These are phyloP conservation scores for Elongisporangium senticosum DNA, from an alignment of 352 stramenopile species.

Conservation along the genomic window DNA sequence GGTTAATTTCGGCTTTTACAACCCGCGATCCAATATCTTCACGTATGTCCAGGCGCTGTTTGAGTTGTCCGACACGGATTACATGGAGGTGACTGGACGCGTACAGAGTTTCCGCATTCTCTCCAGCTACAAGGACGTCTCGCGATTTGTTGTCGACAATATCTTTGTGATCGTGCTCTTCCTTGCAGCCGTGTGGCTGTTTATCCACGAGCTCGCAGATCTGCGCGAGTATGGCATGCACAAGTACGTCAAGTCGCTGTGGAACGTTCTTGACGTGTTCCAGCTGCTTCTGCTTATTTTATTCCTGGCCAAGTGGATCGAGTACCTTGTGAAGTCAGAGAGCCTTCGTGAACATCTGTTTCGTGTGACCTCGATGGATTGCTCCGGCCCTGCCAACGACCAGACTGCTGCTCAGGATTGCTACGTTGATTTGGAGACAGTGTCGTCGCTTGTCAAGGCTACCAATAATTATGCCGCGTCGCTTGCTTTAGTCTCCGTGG, in stretches of 20 bases:
- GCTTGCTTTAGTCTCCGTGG: conserved; percentile 59
- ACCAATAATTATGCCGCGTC: conserved; percentile 56
- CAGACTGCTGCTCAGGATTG: conserved; percentile 38
- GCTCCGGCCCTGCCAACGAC: conserved; percentile 31
- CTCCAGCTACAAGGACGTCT: conserved; percentile 34
- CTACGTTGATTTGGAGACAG: conserved; percentile 49
- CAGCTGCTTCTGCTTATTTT: conserved; percentile 64
- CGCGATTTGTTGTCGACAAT: conserved; percentile 44
- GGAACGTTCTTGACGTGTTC: conserved; percentile 72
- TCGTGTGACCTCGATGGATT: conserved; percentile 46
- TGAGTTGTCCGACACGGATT: conserved; percentile 74
- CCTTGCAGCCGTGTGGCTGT: conserved; percentile 38
- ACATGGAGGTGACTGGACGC: conserved; percentile 63
- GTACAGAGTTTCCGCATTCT: conserved; percentile 74
- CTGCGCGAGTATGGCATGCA: conserved; percentile 37
- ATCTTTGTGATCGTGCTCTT: conserved; percentile 59
- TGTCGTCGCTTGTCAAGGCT: conserved; percentile 40
- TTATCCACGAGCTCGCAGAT: conserved; percentile 50
- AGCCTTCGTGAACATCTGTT: conserved; percentile 44
- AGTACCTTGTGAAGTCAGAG: conserved; percentile 48
- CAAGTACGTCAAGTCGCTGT: conserved; percentile 73
- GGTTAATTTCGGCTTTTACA: conserved; percentile 65
- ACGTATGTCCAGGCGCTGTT: conserved; percentile 64
- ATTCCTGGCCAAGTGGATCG: conserved; percentile 54
- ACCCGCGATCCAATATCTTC: conserved; percentile 74